phyloP scores from a whole-genome alignment of 2,329 filamentous ascomycete species.

The Scedosporium apiospermum region DNA sequence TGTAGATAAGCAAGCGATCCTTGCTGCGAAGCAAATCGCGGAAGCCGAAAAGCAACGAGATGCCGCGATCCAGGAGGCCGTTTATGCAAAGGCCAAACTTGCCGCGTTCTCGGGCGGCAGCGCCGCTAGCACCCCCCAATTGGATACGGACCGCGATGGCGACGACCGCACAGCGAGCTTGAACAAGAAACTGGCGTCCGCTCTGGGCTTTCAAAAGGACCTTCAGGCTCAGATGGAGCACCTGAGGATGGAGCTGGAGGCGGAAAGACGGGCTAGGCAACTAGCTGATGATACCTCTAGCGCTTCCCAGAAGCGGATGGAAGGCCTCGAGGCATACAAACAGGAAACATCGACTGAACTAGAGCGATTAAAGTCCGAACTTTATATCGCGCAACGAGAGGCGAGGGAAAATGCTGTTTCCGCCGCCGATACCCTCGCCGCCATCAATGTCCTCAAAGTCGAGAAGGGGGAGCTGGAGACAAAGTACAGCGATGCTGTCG shows the following conservation, averaged over 20 bases:
- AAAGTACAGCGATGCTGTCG: slow-evolving; percentile 57
- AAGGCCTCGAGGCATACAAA: slow-evolving; percentile 74
- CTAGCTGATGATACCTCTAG: slow-evolving; percentile 81
- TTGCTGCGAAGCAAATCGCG: slow-evolving; percentile 81
- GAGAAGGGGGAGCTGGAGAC: slow-evolving; percentile 71
- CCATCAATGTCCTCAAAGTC: slow-evolving; percentile 66
- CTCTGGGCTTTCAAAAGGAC: slow-evolving; percentile 69
- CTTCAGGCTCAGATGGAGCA: slow-evolving; percentile 69
- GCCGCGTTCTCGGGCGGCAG: slow-evolving; percentile 66
- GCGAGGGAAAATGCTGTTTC: slow-evolving; percentile 74
- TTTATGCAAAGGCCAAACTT: slow-evolving; percentile 88
- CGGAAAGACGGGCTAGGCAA: slow-evolving; percentile 71
- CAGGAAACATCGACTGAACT: slow-evolving; percentile 78
- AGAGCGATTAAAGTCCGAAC: slow-evolving; percentile 73
- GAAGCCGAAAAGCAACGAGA: slow-evolving; percentile 93
- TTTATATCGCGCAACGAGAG: slow-evolving; percentile 70
- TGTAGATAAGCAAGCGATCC: slow-evolving; percentile 77
- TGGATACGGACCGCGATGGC: slow-evolving; percentile 50
- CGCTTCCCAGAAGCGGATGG: slow-evolving; percentile 72
- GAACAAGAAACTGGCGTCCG: slow-evolving; percentile 70
- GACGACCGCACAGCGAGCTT: slow-evolving; percentile 59
- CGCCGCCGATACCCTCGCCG: slow-evolving; percentile 65
- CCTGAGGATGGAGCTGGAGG: slow-evolving; percentile 60
- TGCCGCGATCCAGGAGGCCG: slow-evolving; percentile 85
- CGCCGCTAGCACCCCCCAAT: slow-evolving; percentile 48